Evolutionary conservation across 176 grass and related monocot genomes (phyloP).

Genomic region (Stipa capillata): DNA sequence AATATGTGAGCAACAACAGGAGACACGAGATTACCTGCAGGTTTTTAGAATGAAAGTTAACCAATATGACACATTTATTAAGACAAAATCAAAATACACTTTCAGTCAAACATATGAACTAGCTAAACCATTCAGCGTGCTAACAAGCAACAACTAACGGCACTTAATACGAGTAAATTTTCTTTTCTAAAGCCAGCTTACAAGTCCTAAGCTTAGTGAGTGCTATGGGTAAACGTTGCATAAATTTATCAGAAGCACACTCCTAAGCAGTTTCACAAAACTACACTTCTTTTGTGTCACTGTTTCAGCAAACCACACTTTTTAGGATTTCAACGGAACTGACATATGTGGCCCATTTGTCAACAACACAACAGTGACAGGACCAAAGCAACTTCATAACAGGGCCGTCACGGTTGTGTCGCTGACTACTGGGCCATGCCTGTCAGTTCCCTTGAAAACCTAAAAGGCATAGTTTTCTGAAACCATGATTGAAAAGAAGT

Average conservation of each 20-base stretch:
- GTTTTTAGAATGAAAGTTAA: background rate
- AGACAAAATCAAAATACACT: constrained; percentile 9
- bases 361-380: background rate
- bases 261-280: background rate
- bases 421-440: background rate
- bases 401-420: background rate
- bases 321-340: background rate
- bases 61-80: background rate
- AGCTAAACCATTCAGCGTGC: background rate
- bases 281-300: background rate
- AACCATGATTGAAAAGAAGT: background rate
- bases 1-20: constrained; percentile 82
- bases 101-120: constrained; percentile 1
- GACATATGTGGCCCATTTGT: background rate
- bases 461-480: background rate
- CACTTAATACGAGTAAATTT: background rate
- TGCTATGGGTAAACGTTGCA: background rate
- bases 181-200: background rate
- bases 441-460: background rate
- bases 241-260: background rate
- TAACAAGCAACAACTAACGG: background rate
- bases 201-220: background rate
- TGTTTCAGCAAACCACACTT: background rate
- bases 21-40: constrained; percentile 55
- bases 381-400: background rate